Evolutionary conservation across 495 filamentous ascomycete genomes (phyloP), one percentile per base, ranked within the genome.

Genomic region (Aspergillus saccharolyticus): DNA sequence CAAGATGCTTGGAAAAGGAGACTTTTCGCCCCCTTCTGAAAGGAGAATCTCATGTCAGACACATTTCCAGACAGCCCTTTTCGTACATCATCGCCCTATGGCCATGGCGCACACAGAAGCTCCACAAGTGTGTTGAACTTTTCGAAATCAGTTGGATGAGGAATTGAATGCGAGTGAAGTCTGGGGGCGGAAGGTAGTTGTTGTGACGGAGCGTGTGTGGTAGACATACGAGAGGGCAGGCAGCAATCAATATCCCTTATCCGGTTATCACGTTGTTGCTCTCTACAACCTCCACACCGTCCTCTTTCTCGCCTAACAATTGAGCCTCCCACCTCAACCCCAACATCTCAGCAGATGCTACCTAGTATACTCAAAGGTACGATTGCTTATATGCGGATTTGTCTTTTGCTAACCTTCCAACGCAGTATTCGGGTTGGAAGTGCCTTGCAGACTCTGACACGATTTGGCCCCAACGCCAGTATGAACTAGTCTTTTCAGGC

Each of bases 381-480:
- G 33, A 39, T 2, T 8, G 5, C 14, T 12, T 39, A 12, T 12
- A 39, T 39, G 4, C 14, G 2, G 2, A 2, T 9, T 39, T 2
- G 7, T 39, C 33, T 39, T 39, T 39, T 39, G 33, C 33, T 39
- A 8, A 39, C 14, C 12, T 39, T 39, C 33, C 5, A 39, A 12
- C n/a, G n/a, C n/a, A n/a, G n/a, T n/a, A n/a, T n/a, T 39, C 14
- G 33, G 7, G 33, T 22, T 47, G 19, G 18, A 21, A 18, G 17
- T 46, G 18, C 46, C 20, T 50, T 28, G 24, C 47, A 50, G 10
- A n/a, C 47, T 50, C 47, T 50, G 47, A 50, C 47, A 28, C 47
- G 47, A 50, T 50, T 50, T 50, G 47, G 47, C 47, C 47, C 47
- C 47, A 50, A 50, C 47, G 47, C 47, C 47, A 50, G n/a, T 15